These are phyloP conservation scores for Pichia cephalocereana DNA, from an alignment of 805 yeast genomes.

Conservation along the genomic window DNA sequence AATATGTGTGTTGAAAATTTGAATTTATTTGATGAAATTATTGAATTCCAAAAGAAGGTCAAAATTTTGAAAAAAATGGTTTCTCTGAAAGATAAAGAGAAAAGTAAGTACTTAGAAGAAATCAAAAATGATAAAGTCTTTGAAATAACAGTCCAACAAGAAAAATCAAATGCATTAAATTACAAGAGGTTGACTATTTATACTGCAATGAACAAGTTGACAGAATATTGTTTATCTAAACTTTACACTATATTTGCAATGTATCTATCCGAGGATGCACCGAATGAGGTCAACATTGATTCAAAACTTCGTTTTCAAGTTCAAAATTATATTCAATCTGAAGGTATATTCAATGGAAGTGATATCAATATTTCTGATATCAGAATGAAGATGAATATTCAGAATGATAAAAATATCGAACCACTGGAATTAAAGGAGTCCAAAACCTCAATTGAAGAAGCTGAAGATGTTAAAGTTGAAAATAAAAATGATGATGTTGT, in stretches of 20 bases:
- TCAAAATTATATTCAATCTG: slow-evolving; percentile 1
- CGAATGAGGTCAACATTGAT: slow-evolving; percentile 63
- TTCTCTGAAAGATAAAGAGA: slow-evolving; percentile 22
- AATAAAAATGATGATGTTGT: background rate
- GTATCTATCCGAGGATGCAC: slow-evolving; percentile 57
- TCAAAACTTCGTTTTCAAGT: slow-evolving; percentile 16
- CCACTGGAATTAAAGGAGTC: no score
- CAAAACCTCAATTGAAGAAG: no score
- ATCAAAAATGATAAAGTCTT: slow-evolving; percentile 1
- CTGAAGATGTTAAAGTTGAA: background rate
- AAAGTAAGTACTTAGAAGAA: slow-evolving; percentile 6
- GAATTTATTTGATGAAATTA: slow-evolving; percentile 58
- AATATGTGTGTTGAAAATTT: slow-evolving; percentile 68
- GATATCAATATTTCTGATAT: slow-evolving; percentile 1
- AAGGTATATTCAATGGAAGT: slow-evolving; percentile 1
- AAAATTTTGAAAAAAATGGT: slow-evolving; percentile 32
- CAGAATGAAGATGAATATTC: background rate
- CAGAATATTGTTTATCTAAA: slow-evolving; percentile 48
- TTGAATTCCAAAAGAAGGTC: slow-evolving; percentile 41
- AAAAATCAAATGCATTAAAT: slow-evolving; percentile 8
- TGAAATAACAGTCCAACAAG: background rate
- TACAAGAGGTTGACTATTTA: slow-evolving; percentile 26
- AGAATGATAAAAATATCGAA: background rate
- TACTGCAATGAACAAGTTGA: slow-evolving; percentile 32
- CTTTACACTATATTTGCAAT: slow-evolving; percentile 60